Evolutionary conservation across 129 eudicot genomes (phyloP), one percentile per base, ranked within the genome.

Genomic region (Artemisia tridentata): DNA sequence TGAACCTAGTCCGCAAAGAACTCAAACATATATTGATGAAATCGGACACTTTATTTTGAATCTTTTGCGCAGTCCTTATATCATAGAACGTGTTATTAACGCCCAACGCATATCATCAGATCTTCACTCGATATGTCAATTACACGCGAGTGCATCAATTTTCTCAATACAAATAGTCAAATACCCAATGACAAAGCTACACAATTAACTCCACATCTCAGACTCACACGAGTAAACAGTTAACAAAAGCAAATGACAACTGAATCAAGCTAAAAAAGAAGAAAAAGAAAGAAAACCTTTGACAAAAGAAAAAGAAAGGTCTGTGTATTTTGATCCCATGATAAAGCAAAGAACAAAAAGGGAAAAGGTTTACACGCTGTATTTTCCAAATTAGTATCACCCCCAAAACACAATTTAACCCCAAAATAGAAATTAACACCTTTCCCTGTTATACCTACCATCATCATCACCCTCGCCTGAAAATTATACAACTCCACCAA

Each of bases 291-390:
- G 7, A 34, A 10, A 19, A 51, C 45, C 45, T 38, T 38, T 38
- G 45, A 38, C 45, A 38, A 38, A 70, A 69, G 15, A 23, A 67
- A 31, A 65, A 67, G 31, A 76, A 76, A 52, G 20, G 64, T 62
- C 52, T 45, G 80, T 77, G 63, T 77, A 77, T 43, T 69, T 34
- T 50, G 49, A 66, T 66, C 73, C 67, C 58, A 75, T 77, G 61
- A 68, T 53, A 57, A 75, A 47, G 75, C 71, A 69, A 38, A 68
- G 29, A 76, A 77, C 50, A 52, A 63, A 68, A 77, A 68, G 68
- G 76, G 56, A 69, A 61, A 69, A 71, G 75, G 64, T 77, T 77
- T 65, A 71, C 81, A 77, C 72, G 27, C 74, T 63, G 72, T 77
- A 71, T 77, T 71, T 55, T 43, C 77, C 77, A 72, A 41, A 72